Evolutionary conservation across 2,329 filamentous ascomycete species (phyloP), one percentile per base, ranked within the genome.

Genomic region (Pseudogymnoascus sp.): DNA sequence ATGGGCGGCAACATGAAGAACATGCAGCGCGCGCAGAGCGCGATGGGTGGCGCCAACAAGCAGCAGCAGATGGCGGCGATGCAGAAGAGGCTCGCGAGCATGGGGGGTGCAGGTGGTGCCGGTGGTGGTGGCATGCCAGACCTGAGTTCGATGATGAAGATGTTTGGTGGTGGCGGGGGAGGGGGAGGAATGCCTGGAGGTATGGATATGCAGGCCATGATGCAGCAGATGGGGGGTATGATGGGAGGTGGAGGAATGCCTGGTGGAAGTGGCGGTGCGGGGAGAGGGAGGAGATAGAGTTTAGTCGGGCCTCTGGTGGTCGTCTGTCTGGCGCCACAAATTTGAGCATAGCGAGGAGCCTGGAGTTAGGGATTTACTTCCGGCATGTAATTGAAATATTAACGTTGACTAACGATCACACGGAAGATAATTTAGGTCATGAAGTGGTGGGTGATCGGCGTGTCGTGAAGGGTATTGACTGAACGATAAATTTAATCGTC

Each of bases 1-100:
- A 95, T 99, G 86, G 93, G 94, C 64, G 92, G 92, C 40, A 92
- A 91, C 74, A 96, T 96, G 89, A 94, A 94, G 79, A 96, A 97
- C 74, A 95, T 97, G 88, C 91, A 97, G 75, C 87, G 88, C 61
- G 92, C 92, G 0, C 92, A 97, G 76, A 89, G 89, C 63, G 91
- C 90, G 67, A 91, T 97, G 87, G 90, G 88, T 28, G 92, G 92
- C 50, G 90, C 87, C 31, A 96, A 96, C 77, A 93, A 94, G 76
- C 85, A 91, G 33, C 91, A 96, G 74, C 93, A 97, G 76, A 84
- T 97, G 77, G 92, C 92, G 0, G 93, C 94, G 1, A 96, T 97
- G 92, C 94, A 99, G 78, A 96, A 96, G 79, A 83, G 92, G 11
- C 80, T 99, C 77, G 90, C 92, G 73, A 91, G 89, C 69, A 96